These are phyloP conservation scores for Euphorbia tirucalli DNA, from an alignment of 345 rosid species.

Conservation along the genomic window DNA sequence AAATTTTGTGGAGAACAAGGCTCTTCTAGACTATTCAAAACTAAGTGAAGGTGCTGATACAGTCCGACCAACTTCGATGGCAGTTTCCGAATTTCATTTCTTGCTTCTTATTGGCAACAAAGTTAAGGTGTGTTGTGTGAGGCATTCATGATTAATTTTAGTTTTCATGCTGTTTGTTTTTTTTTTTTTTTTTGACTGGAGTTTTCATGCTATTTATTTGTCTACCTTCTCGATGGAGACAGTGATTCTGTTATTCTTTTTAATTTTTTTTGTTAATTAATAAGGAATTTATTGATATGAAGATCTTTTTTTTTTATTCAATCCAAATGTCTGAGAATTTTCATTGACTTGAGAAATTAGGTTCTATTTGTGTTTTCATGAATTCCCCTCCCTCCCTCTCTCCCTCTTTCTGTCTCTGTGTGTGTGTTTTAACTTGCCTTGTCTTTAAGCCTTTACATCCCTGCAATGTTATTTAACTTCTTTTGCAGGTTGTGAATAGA, in stretches of 20 bases:
- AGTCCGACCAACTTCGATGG: constrained; percentile 82
- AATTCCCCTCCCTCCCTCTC: neutral
- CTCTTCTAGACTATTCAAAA: constrained; percentile 78
- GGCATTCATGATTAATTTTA: constrained; percentile 11
- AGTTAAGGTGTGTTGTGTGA: constrained; percentile 77
- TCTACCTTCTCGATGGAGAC: constrained; percentile 5
- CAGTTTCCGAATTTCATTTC: constrained; percentile 94
- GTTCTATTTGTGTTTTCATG: constrained; percentile 3
- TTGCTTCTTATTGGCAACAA: constrained; percentile 89
- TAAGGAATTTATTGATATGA: neutral
- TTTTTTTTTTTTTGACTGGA: too few species aligned
- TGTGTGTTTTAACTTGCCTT: neutral
- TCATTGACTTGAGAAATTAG: neutral
- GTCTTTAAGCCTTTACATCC: constrained; percentile 15
- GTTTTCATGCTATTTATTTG: neutral
- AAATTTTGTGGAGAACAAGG: constrained; percentile 98
- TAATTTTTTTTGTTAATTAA: neutral
- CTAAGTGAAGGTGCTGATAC: constrained; percentile 67
- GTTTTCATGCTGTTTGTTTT: neutral
- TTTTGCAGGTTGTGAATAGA: constrained; percentile 84
- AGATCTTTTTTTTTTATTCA: neutral
- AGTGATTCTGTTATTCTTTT: neutral
- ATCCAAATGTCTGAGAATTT: neutral
- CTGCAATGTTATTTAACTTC: constrained; percentile 22
- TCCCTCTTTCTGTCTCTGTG: too few species aligned